Conservation (phyloP, 345 rosid genomes). For the Eutrema heterophyllum region DNA sequence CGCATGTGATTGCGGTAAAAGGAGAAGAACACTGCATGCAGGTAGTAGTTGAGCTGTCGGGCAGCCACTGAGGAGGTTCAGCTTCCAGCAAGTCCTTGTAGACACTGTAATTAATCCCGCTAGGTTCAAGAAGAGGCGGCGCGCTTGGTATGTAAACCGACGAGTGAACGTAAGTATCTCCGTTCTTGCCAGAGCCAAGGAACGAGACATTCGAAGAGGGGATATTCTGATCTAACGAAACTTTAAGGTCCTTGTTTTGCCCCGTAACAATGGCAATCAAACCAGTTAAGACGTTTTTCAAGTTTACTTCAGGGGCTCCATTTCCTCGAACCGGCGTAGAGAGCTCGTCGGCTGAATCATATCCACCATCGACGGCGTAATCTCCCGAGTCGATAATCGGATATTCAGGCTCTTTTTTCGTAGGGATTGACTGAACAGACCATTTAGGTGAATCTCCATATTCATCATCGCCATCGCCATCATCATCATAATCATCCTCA, state of each 20-base stretch:
- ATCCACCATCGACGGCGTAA: slow-evolving; percentile 48
- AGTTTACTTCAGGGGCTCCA: slow-evolving; percentile 61
- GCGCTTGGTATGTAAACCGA: slow-evolving; percentile 97
- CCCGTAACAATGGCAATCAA: slow-evolving; percentile 81
- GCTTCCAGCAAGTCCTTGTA: slow-evolving; percentile 76
- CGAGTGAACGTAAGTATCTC: slow-evolving; percentile 71
- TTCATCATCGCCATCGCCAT: slow-evolving; percentile 16
- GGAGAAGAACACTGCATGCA: slow-evolving; percentile 85
- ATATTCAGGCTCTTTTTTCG: slow-evolving; percentile 35
- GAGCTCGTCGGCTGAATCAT: slow-evolving; percentile 50
- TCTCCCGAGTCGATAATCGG: slow-evolving; percentile 49
- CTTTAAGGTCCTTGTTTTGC: slow-evolving; percentile 36
- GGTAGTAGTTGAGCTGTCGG: slow-evolving; percentile 69
- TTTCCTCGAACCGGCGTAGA: slow-evolving; percentile 5
- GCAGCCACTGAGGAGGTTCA: slow-evolving; percentile 94
- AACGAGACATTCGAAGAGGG: slow-evolving; percentile 70
- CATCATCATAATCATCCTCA: slow-evolving; percentile 12
- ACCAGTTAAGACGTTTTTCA: slow-evolving; percentile 77
- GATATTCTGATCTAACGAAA: slow-evolving; percentile 28
- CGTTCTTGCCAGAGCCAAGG: slow-evolving; percentile 65
- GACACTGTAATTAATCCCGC: slow-evolving; percentile 47
- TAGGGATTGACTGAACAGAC: slow-evolving; percentile 25
- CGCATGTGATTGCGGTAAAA: slow-evolving; percentile 77
- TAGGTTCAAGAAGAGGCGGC: slow-evolving; percentile 77
- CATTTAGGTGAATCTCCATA: slow-evolving; percentile 30